phyloP scores from a whole-genome alignment of 768 basidiomycete genomes.

The Lentinula guzmanii region DNA sequence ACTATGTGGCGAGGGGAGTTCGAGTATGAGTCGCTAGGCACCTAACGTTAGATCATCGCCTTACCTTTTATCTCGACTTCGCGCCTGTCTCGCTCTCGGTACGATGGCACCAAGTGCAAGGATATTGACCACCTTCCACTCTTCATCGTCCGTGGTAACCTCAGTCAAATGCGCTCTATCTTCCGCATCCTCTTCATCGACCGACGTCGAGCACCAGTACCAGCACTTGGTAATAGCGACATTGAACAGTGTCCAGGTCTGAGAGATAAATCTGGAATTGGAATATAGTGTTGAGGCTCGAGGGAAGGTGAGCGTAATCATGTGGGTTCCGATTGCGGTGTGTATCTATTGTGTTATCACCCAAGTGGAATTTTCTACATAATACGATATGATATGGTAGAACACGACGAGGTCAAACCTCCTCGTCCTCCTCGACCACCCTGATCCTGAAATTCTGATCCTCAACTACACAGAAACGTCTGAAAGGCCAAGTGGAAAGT shows the following conservation, averaged over 20 bases:
- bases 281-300: conserved; percentile 35
- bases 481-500: conserved; percentile 22
- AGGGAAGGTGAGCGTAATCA: too few relatives aligned
- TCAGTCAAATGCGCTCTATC: conserved; percentile 67
- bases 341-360: too few relatives aligned
- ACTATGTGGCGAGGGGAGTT: too few relatives aligned
- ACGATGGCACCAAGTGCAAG: neutral
- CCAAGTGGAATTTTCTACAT: too few relatives aligned
- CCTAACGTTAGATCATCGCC: too few relatives aligned
- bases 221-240: conserved; percentile 68
- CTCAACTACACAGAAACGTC: conserved; percentile 42
- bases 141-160: conserved; percentile 62
- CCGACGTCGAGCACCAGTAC: conserved; percentile 22
- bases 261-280: conserved; percentile 48
- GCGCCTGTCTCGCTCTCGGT: too few relatives aligned
- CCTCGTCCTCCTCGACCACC: conserved; percentile 68
- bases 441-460: conserved; percentile 66
- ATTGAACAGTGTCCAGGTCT: conserved; percentile 57
- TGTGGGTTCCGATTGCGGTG: too few relatives aligned
- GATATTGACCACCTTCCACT: conserved; percentile 58
- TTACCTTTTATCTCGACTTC: too few relatives aligned
- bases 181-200: conserved; percentile 13
- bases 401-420: conserved; percentile 32
- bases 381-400: too few relatives aligned
- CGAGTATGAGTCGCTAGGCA: too few relatives aligned